Evolutionary conservation across 176 grass and related monocot genomes (phyloP), one percentile per base, ranked within the genome.

Genomic region (Phoenix dactylifera): DNA sequence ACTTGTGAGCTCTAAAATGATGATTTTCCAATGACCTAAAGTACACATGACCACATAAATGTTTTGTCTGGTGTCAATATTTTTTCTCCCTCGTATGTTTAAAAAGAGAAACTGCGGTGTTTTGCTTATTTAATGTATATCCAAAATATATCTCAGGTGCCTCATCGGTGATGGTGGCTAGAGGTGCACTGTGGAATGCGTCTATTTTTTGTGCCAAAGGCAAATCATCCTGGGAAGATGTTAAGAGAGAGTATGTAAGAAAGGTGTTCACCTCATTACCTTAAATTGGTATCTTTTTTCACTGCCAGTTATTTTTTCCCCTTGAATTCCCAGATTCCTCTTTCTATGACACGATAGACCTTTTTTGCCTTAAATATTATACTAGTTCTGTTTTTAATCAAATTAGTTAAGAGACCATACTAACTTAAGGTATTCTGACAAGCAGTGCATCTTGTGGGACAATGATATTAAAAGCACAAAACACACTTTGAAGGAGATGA

Each of bases 401-500:
- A 44, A 44, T 44, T 44, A 44, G 35, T 44, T 44, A 44, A 12
- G 10, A 44, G 35, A 12, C 10, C 35, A 44, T 44, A 44, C 7
- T 14, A 14, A 44, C 35, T 12, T 44, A 44, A 9, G 12, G 9
- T 28, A 30, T 53, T 69, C n/a, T 78, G 39, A 65, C 72, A 32
- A 7, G 3, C 84, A 97, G 93, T 88, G 84, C 60, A 88, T 97
- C 67, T 76, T 97, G 79, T 97, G 93, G 93, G 87, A 92, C 74
- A 97, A 97, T 65, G 87, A 91, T 82, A 54, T 91, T 50, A 97
- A 97, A 81, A 92, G 84, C 81, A 92, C 84, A 24, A 97, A 97
- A 65, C 85, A 85, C 60, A 88, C 87, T 19, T 54, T 92, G 26
- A 97, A 90, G 67, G 87, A 97, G 78, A 88, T 97, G 67, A 88